Percentiles rank a stretch among this genome's conserved stretches.
Evolutionary conservation across 441 rosid genomes (phyloP).

Genomic region (Eutrema salsugineum): DNA sequence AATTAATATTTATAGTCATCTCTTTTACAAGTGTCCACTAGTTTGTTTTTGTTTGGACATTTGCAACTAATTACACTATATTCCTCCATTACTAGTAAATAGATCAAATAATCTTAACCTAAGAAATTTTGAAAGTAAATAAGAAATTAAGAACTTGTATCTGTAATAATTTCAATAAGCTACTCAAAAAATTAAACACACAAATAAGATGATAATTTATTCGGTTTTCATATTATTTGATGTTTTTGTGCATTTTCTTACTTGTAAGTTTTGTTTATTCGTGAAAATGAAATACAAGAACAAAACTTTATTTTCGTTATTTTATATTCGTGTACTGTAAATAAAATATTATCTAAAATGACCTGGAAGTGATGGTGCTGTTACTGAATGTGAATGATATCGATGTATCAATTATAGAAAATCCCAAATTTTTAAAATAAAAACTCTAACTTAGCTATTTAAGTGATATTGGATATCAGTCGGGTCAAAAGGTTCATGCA

Average conservation of each 20-base stretch:
- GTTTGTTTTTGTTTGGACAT: not conserved
- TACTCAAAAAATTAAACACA: not conserved
- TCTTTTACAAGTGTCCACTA: slow-evolving; percentile 6
- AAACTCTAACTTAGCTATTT: not conserved
- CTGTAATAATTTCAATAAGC: not conserved
- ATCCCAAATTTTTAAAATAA: not conserved
- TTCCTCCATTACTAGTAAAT: not conserved
- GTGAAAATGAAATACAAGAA: not conserved
- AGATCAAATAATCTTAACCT: not conserved
- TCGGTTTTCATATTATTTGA: not conserved
- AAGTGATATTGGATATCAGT: not conserved
- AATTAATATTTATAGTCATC: not conserved
- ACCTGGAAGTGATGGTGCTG: not conserved
- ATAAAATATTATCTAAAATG: not conserved
- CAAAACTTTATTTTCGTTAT: not conserved
- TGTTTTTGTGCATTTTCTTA: not conserved
- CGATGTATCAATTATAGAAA: not conserved
- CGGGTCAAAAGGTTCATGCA: slow-evolving; percentile 2
- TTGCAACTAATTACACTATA: not conserved
- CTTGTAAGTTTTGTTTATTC: not conserved
- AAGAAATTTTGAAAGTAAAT: not conserved
- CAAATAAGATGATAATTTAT: not conserved
- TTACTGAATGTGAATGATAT: not conserved
- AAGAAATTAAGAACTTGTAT: too few relatives aligned
- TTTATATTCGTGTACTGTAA: not conserved